phyloP scores from a whole-genome alignment of 441 rosid species.

The Gossypium trilobum region DNA sequence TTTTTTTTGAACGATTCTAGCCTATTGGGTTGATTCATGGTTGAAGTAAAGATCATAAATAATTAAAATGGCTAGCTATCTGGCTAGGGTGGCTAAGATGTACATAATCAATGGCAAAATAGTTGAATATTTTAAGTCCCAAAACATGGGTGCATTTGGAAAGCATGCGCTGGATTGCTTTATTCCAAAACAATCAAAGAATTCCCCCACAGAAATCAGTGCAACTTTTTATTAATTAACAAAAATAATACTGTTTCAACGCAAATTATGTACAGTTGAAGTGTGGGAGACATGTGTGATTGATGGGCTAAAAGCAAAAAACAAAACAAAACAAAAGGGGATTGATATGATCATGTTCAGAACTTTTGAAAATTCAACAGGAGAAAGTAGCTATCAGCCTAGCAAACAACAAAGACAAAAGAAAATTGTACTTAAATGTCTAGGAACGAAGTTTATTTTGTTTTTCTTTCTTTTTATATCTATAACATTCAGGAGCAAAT shows the following conservation, averaged over 20 bases:
- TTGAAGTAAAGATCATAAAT: neutral
- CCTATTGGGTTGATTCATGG: too few relatives aligned
- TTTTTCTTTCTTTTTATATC: too few relatives aligned
- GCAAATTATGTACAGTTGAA: neutral
- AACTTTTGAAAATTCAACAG: constrained; percentile 15
- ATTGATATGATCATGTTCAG: constrained; percentile 15
- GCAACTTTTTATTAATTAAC: neutral
- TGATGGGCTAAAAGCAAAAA: neutral
- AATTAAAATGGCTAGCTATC: neutral
- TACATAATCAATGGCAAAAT: neutral
- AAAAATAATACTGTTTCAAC: neutral
- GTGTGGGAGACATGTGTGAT: neutral
- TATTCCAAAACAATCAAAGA: neutral
- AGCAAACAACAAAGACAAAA: too few relatives aligned
- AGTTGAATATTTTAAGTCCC: neutral
- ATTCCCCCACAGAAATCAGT: neutral
- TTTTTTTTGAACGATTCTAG: too few relatives aligned
- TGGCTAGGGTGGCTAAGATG: neutral
- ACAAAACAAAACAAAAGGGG: constrained; percentile 5
- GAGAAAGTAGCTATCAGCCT: neutral
- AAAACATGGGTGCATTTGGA: neutral
- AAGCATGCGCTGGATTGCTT: neutral
- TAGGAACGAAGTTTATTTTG: too few relatives aligned
- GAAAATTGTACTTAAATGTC: too few relatives aligned
- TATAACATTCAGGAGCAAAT: too few relatives aligned